Evolutionary conservation across 2,329 filamentous ascomycete genomes (phyloP).

Genomic region (Gyromitra esculenta): DNA sequence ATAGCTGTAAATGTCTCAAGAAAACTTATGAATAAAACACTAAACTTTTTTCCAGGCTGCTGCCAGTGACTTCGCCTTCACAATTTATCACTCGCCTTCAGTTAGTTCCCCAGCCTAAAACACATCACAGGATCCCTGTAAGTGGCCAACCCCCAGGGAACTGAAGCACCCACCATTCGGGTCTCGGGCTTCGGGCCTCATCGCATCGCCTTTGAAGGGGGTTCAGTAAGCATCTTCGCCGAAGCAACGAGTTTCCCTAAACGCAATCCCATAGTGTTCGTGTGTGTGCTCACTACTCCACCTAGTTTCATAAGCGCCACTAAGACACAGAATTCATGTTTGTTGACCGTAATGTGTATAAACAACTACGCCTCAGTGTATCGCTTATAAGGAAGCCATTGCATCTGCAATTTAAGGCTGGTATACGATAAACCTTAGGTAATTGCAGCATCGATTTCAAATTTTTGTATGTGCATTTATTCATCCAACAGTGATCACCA

Average conservation of each 20-base stretch:
- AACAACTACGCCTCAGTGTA: not conserved
- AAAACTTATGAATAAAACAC: not conserved
- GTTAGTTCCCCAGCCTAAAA: not conserved
- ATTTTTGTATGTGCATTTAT: not conserved
- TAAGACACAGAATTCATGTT: too few species aligned
- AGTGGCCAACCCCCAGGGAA: too few species aligned
- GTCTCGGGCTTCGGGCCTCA: not conserved
- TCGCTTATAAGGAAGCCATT: not conserved
- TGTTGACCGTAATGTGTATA: not conserved
- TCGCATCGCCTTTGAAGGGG: not conserved
- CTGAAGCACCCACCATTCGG: too few species aligned
- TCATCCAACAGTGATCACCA: not conserved
- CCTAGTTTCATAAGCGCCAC: too few species aligned
- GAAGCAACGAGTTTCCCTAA: not conserved
- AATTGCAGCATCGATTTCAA: not conserved
- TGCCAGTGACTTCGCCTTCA: not conserved
- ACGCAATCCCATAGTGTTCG: not conserved
- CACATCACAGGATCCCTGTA: not conserved
- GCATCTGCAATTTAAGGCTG: not conserved
- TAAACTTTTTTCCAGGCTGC: not conserved
- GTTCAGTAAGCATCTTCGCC: not conserved
- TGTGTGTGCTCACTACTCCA: not conserved
- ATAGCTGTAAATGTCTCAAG: not conserved
- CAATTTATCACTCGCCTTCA: not conserved
- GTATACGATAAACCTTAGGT: not conserved